A percentile compares a stretch with the other conserved stretches of the same genome.
These are phyloP conservation scores for Pythium utonaiense DNA, from an alignment of 352 stramenopile genomes.

Conservation along the genomic window DNA sequence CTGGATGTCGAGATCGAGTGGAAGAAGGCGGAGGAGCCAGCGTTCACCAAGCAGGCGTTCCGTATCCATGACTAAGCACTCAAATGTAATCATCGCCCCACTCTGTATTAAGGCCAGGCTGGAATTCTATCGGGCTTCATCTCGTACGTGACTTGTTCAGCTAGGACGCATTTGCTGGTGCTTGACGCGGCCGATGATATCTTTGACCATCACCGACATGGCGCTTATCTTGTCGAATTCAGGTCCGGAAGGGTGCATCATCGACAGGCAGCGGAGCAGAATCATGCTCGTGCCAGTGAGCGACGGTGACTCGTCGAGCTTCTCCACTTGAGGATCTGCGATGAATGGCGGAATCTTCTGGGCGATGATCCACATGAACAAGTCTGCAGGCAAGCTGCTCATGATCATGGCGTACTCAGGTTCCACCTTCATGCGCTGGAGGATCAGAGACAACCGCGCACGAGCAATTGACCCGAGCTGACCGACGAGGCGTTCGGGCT, in stretches of 20 bases:
- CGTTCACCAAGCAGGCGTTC: slow-evolving; percentile 59
- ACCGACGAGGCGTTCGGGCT: slow-evolving; percentile 51
- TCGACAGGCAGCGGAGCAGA: slow-evolving; percentile 57
- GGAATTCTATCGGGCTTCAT: background rate
- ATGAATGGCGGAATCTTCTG: slow-evolving; percentile 49
- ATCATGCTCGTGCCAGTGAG: slow-evolving; percentile 75
- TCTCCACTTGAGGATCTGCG: slow-evolving; percentile 56
- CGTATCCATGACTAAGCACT: slow-evolving; percentile 65
- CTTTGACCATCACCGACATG: slow-evolving; percentile 85
- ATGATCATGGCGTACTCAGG: slow-evolving; percentile 76
- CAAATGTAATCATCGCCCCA: background rate
- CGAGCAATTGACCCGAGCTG: slow-evolving; percentile 66
- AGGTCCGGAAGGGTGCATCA: slow-evolving; percentile 40
- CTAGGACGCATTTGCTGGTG: slow-evolving; percentile 26
- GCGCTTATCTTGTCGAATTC: slow-evolving; percentile 66
- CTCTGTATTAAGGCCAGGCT: background rate
- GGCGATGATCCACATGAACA: slow-evolving; percentile 70
- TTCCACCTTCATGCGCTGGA: slow-evolving; percentile 74
- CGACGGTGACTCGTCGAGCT: slow-evolving; percentile 63
- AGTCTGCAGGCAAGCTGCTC: slow-evolving; percentile 75
- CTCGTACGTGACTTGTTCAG: background rate
- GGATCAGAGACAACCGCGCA: slow-evolving; percentile 64
- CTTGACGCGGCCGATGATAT: slow-evolving; percentile 72
- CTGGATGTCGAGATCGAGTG: slow-evolving; percentile 89
- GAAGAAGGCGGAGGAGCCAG: slow-evolving; percentile 41